phyloP scores from a whole-genome alignment of 495 filamentous ascomycete species.

The Aspergillus leporis region DNA sequence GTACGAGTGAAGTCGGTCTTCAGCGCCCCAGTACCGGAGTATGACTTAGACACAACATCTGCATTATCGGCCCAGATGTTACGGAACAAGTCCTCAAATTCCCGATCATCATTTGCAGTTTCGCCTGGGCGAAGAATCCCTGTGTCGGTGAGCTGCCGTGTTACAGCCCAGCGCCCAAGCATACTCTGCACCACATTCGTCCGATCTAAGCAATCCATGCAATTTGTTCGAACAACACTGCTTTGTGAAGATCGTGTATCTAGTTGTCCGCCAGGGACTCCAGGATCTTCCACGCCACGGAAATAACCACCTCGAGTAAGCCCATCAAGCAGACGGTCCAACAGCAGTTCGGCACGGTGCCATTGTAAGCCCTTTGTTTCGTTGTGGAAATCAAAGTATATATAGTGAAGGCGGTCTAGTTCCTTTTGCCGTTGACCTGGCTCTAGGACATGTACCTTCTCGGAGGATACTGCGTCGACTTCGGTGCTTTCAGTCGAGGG shows the following conservation, averaged over 20 bases:
- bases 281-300: slow-evolving; percentile 83
- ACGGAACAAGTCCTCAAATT: slow-evolving; percentile 85
- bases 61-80: slow-evolving; percentile 99
- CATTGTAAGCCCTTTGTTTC: slow-evolving; percentile 93
- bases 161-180: slow-evolving; percentile 85
- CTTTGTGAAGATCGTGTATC: slow-evolving; percentile 79
- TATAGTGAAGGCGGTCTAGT: slow-evolving; percentile 84
- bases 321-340: slow-evolving; percentile 74
- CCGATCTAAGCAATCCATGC: slow-evolving; percentile 98
- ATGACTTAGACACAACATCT: slow-evolving; percentile 86
- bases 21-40: slow-evolving; percentile 91
- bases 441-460: slow-evolving; percentile 81
- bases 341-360: slow-evolving; percentile 84
- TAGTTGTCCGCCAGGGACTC: slow-evolving; percentile 62
- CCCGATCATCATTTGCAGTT: slow-evolving; percentile 65
- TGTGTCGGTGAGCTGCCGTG: slow-evolving; percentile 79
- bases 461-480: slow-evolving; percentile 57
- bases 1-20: slow-evolving; percentile 95
- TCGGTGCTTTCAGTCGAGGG: slow-evolving; percentile 64
- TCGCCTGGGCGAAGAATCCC: slow-evolving; percentile 72
- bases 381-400: slow-evolving; percentile 98
- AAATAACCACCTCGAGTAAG: slow-evolving; percentile 83
- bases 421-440: slow-evolving; percentile 57
- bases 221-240: slow-evolving; percentile 92
- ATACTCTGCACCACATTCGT: slow-evolving; percentile 98